Evolutionary conservation across 176 grass and related monocot genomes (phyloP).

Genomic region (Triticum monococcum): DNA sequence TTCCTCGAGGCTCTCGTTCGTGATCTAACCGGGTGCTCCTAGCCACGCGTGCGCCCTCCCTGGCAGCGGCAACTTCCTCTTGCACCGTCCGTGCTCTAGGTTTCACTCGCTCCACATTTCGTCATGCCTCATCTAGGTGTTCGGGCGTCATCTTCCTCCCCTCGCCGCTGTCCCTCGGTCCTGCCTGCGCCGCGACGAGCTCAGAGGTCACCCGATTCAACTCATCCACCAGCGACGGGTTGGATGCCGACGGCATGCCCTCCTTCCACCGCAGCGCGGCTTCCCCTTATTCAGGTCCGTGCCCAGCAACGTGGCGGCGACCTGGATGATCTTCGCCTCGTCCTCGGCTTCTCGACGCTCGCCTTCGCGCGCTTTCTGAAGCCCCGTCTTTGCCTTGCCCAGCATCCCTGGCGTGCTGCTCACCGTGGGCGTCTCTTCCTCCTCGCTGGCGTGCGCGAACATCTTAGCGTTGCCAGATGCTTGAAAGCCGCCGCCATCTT

Average conservation of each 20-base stretch:
- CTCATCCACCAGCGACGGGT: slow-evolving; percentile 56
- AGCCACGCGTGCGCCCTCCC: slow-evolving; percentile 32
- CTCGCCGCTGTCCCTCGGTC: slow-evolving; percentile 25
- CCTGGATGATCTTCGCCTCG: slow-evolving; percentile 44
- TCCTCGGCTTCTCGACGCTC: slow-evolving; percentile 46
- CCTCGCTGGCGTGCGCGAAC: slow-evolving; percentile 17
- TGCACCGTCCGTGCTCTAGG: slow-evolving; percentile 24
- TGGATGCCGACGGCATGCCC: slow-evolving; percentile 5
- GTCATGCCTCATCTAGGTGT: slow-evolving; percentile 30
- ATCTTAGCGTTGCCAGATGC: slow-evolving; percentile 42
- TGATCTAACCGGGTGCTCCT: too few relatives aligned
- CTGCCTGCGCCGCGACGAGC: slow-evolving; percentile 14
- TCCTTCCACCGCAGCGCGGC: slow-evolving; percentile 33
- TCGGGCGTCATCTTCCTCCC: not conserved
- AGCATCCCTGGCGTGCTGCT: not conserved
- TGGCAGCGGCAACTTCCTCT: slow-evolving; percentile 43
- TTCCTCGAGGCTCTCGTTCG: too few relatives aligned
- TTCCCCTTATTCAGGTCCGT: slow-evolving; percentile 44
- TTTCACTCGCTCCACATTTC: slow-evolving; percentile 48
- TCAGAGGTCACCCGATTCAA: slow-evolving; percentile 29
- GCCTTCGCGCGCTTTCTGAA: slow-evolving; percentile 46
- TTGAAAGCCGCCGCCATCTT: slow-evolving; percentile 45
- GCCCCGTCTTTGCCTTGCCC: slow-evolving; percentile 31
- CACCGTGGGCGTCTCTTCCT: slow-evolving; percentile 21
- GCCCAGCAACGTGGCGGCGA: slow-evolving; percentile 51